Evolutionary conservation across 805 yeast species (phyloP), one percentile per base, ranked within the genome.

Genomic region (Metschnikowia orientalis): DNA sequence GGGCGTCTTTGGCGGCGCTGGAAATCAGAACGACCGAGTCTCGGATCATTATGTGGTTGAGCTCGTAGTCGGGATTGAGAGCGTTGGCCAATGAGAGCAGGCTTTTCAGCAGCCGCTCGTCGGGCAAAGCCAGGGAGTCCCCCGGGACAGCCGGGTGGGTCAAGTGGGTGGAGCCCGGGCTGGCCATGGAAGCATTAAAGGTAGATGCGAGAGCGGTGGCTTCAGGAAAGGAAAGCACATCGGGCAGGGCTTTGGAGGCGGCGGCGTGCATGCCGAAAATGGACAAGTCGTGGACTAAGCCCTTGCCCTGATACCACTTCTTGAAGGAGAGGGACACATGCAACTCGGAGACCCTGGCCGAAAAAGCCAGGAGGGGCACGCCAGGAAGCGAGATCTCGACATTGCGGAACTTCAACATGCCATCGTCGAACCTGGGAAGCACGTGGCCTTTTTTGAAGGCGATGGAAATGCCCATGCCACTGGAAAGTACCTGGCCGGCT

Each of bases 271-370:
- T 45, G 1, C 81, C 81, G 24, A 53, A 61, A 5, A 75, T 51
- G 35, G 72, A 74, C 30, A 74, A 47, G 35, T 70, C 72, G 26
- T 69, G 47, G 18, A 75, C 68, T 16, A 75, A 50, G 2, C 81
- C 81, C 29, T 62, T 61, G 0, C 80, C 79, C 36, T 68, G 70
- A 25, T 69, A 63, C 79, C 79, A 75, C 48, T 75, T 75, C 24
- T 66, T 59, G 37, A 75, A 70, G 1, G 75, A 67, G 7, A 75
- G 51, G 0, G 73, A 61, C 16, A 74, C 43, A 27, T 67, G 63
- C 41, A 74, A 51, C 13, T 68, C 55, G 21, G 71, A 61, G 5
- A 74, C 54, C 14, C 53, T 52, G 12, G 73, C 65, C 3, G 48
- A 42, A 35, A 67, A 68, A 27, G 45, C 43, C 34, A 34, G 39